Conservation (phyloP, 495 filamentous ascomycete species). For the Annulohypoxylon bovei region DNA sequence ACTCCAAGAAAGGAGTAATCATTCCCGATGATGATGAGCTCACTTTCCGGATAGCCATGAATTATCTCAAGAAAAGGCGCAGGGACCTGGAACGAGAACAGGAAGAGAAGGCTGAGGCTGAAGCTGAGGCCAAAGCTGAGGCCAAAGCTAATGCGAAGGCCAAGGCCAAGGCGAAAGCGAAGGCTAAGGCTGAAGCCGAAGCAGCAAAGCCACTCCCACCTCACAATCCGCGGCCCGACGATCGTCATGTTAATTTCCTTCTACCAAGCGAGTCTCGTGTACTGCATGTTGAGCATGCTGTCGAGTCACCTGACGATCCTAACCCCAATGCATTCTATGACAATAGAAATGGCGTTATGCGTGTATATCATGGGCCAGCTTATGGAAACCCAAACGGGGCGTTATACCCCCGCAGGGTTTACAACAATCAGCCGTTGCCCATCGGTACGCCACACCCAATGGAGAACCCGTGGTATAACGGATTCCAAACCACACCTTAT, state of each 20-base stretch:
- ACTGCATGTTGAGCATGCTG: slow-evolving; percentile 55
- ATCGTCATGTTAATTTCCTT: slow-evolving; percentile 45
- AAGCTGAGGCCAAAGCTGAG: background rate
- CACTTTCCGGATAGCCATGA: background rate
- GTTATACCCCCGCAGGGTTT: slow-evolving; percentile 38
- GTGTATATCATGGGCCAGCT: slow-evolving; percentile 60
- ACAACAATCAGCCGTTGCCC: slow-evolving; percentile 22
- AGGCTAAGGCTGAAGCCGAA: background rate
- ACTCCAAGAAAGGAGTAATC: background rate
- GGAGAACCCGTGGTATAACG: slow-evolving; percentile 42
- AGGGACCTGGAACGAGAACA: no score
- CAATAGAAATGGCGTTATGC: slow-evolving; percentile 48
- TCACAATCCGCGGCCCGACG: background rate
- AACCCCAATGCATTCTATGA: slow-evolving; percentile 63
- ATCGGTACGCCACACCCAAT: slow-evolving; percentile 40
- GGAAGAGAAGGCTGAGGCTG: background rate
- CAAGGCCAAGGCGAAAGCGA: slow-evolving; percentile 1
- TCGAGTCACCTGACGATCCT: slow-evolving; percentile 54
- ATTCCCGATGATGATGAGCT: background rate
- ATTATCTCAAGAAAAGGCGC: background rate
- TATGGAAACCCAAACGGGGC: slow-evolving; percentile 56
- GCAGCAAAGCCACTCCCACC: background rate
- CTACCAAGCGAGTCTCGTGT: slow-evolving; percentile 50
- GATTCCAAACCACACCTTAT: slow-evolving; percentile 24
- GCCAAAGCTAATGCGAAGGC: background rate